Percentiles rank a stretch among this genome's conserved stretches.
Evolutionary conservation across 2,329 filamentous ascomycete genomes (phyloP).

Genomic region (Graphiopsis chlorocephala): DNA sequence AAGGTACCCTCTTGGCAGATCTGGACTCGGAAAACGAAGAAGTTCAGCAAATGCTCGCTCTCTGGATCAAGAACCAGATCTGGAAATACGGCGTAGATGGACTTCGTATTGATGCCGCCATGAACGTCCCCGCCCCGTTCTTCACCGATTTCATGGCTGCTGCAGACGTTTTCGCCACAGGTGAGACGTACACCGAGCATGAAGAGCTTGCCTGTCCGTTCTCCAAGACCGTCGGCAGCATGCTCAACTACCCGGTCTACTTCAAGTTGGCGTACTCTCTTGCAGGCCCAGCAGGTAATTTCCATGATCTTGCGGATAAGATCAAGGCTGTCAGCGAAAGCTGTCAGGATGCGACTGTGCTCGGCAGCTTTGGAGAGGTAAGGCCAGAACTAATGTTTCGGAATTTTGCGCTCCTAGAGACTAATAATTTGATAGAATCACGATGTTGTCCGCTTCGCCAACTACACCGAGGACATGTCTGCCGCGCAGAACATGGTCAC

Average conservation of each 20-base stretch:
- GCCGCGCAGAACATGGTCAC: conserved; percentile 20
- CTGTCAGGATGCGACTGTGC: conserved; percentile 38
- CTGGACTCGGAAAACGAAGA: conserved; percentile 40
- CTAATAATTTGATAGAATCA: conserved; percentile 19
- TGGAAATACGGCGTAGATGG: conserved; percentile 39
- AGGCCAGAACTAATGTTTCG: background rate
- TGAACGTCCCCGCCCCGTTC: conserved; percentile 33
- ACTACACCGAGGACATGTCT: conserved; percentile 19
- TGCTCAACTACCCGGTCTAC: conserved; percentile 37
- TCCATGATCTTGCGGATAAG: conserved; percentile 37
- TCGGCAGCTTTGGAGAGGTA: conserved; percentile 39
- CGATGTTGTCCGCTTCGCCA: conserved; percentile 20
- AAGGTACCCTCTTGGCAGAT: conserved; percentile 43
- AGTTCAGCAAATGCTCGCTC: conserved; percentile 36
- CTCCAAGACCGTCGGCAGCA: conserved; percentile 29
- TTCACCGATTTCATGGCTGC: conserved; percentile 28
- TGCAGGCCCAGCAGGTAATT: conserved; percentile 33
- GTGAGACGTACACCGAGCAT: conserved; percentile 31
- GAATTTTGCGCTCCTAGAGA: background rate
- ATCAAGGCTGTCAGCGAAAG: conserved; percentile 32
- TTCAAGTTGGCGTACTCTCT: conserved; percentile 40
- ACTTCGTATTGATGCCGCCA: conserved; percentile 34
- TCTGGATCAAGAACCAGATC: conserved; percentile 39
- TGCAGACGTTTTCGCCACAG: conserved; percentile 31
- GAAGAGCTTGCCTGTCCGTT: conserved; percentile 27